Evolutionary conservation across 495 filamentous ascomycete species (phyloP), one percentile per base, ranked within the genome.

Genomic region (Penicillium lividum): DNA sequence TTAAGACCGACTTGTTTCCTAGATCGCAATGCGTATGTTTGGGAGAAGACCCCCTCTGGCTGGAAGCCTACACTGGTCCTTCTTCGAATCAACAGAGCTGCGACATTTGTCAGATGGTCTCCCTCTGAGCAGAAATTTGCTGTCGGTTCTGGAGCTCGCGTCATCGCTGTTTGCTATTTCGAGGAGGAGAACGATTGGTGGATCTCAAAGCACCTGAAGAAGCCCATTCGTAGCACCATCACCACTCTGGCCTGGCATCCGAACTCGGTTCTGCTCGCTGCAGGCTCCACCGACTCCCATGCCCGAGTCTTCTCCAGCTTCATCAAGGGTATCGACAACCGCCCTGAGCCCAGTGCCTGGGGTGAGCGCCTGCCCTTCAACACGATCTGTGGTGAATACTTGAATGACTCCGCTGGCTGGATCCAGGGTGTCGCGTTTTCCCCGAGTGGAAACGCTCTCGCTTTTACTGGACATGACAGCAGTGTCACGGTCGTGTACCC

Each of bases 111-210:
- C 27, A 89, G 94, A 56, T 98, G 94, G 94, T 96, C 92, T 9
- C 94, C 94, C 7, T 93, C 90, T 33, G 94, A 98, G 77, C 87
- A 87, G 69, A 98, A 98, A 71, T 98, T 98, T 70, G 94, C 94
- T 43, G 94, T 97, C 25, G 95, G 94, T 55, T 97, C 93, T 36
- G 94, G 94, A 58, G 94, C 96, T 59, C 85, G 95, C 54, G 87
- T 95, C 54, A 96, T 98, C 66, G 90, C 94, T n/a, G 85, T 97
- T 63, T 98, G 94, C 80, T 97, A 97, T 79, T 98, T 98, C 63
- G 94, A 98, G 67, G 89, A 94, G 68, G 95, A 98, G 74, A 97
- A 98, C 70, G 91, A 98, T 77, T 98, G 95, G 95, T 98, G 94
- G 94, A 93, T 98, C 7, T 97, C 92, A 36, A 98, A 98, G 80